Percentiles rank a stretch among this genome's conserved stretches.
These are phyloP conservation scores for Candida buenavistaensis DNA, from an alignment of 1,139 yeast species.

Conservation along the genomic window DNA sequence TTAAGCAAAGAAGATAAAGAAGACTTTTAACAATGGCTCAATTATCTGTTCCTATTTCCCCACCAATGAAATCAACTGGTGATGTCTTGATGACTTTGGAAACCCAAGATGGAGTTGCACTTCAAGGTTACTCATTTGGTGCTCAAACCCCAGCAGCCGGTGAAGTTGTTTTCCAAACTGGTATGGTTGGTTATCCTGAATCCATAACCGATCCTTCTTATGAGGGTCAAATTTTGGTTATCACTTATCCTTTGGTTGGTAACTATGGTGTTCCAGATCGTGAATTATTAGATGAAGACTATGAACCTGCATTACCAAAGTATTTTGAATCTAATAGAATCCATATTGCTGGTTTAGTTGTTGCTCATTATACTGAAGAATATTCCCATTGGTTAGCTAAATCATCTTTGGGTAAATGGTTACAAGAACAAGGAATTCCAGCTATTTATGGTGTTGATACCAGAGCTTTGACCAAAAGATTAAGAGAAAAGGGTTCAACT, in stretches of 20 bases:
- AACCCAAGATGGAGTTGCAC: conserved; percentile 82
- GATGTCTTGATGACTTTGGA: conserved; percentile 88
- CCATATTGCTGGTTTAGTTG: conserved; percentile 96
- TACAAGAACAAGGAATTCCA: conserved; percentile 86
- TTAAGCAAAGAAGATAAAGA: not conserved
- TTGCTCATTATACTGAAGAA: conserved; percentile 95
- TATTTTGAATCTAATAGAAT: conserved; percentile 90
- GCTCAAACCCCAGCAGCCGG: conserved; percentile 90
- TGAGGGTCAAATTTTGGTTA: conserved; percentile 95
- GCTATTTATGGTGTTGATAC: conserved; percentile 98
- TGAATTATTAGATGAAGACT: conserved; percentile 65
- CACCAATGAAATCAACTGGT: conserved; percentile 80
- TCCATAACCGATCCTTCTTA: conserved; percentile 98
- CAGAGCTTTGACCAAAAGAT: conserved; percentile 87
- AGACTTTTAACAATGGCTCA: conserved; percentile 13
- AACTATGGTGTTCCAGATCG: conserved; percentile 99
- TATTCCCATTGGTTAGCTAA: conserved; percentile 92
- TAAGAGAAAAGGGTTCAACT: conserved; percentile 91
- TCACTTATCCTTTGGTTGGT: conserved; percentile 96
- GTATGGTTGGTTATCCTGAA: conserved; percentile 99
- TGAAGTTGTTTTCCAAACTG: conserved; percentile 98
- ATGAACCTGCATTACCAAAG: conserved; percentile 76
- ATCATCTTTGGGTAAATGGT: conserved; percentile 92
- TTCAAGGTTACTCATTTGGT: conserved; percentile 98
- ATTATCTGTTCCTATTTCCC: conserved; percentile 74